Evolutionary conservation across 371 early-diverging fungal genomes (phyloP), one percentile per base, ranked within the genome.

Genomic region (Mortierella sp.): DNA sequence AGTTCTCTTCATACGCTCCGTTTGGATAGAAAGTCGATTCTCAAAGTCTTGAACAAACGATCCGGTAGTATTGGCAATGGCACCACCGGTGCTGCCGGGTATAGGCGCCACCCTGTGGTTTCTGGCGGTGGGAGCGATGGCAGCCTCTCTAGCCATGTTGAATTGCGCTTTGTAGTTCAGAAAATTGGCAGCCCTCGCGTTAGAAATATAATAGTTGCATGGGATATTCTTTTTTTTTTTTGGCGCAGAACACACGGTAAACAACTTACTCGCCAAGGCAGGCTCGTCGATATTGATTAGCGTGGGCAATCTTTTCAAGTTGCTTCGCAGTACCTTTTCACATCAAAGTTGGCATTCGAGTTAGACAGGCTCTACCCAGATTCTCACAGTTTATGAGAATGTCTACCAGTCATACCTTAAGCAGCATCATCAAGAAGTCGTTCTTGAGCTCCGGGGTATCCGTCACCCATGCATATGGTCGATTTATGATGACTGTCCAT

Each of bases 401-500:
- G n/a, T n/a, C n/a, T n/a, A n/a, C n/a, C n/a, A n/a, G 12, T 19
- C 27, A 21, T 64, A 68, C 75, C 70, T 76, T 76, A 21, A 76
- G 43, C 26, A 76, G 41, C 78, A 76, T 76, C 78, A 76, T 64
- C 59, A 69, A 39, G 57, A 76, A 76, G 41, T 76, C 78, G 24
- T 26, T 70, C 66, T 76, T 76, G 24, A 70, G 32, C 28, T 76
- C 78, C 0, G 65, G 48, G n/a, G 57, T 53, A 24, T 76, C 78
- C 27, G 70, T 53, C 9, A 76, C 70, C 78, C 78, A 76, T 2
- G 65, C 58, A 46, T 76, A 76, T 2, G 65, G 70, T 3, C 78
- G 60, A 39, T 69, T 76, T 37, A 76, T 76, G 32, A 65, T 46
- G 3, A 76, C 78, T 30, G 61, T 69, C 70, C 64, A 69, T 42